These are phyloP conservation scores for Begonia loranthoides DNA, from an alignment of 306 rosid species.

Conservation along the genomic window DNA sequence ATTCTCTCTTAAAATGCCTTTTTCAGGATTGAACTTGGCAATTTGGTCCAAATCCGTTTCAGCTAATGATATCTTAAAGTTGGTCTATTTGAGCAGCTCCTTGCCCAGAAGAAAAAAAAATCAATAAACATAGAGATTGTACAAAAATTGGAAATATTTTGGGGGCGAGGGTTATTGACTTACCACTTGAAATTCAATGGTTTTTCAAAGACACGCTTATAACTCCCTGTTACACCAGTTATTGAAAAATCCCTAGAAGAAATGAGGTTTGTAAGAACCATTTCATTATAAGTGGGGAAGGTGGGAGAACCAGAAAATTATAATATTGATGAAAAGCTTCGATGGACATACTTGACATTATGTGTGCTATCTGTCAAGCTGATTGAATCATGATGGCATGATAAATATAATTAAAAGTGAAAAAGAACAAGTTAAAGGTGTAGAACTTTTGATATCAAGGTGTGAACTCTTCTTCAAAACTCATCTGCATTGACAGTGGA, in stretches of 20 bases:
- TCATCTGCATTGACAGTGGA: no score
- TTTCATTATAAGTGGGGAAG: conserved; percentile 6
- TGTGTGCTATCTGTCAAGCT: conserved; percentile 48
- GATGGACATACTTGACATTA: conserved; percentile 56
- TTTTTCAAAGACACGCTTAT: conserved; percentile 73
- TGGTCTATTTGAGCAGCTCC: conserved; percentile 61
- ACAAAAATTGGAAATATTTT: neutral
- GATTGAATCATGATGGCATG: conserved; percentile 51
- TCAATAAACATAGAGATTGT: conserved; percentile 4
- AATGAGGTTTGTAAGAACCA: neutral
- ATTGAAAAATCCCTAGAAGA: conserved; percentile 80
- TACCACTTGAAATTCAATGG: conserved; percentile 76
- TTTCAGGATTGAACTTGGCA: conserved; percentile 24
- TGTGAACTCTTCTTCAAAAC: no score
- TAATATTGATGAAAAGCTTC: conserved; percentile 5
- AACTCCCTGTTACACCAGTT: conserved; percentile 77
- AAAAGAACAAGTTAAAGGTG: neutral
- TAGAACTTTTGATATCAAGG: neutral
- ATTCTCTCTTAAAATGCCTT: conserved; percentile 15
- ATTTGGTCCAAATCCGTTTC: conserved; percentile 76
- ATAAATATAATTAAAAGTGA: conserved; percentile 2
- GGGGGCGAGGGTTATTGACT: conserved; percentile 1
- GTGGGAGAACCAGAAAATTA: conserved; percentile 4
- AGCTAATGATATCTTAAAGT: conserved; percentile 47
- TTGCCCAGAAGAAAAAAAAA: conserved; percentile 28